phyloP scores from a whole-genome alignment of 2,329 filamentous ascomycete genomes.

The Shiraia bambusicola region DNA sequence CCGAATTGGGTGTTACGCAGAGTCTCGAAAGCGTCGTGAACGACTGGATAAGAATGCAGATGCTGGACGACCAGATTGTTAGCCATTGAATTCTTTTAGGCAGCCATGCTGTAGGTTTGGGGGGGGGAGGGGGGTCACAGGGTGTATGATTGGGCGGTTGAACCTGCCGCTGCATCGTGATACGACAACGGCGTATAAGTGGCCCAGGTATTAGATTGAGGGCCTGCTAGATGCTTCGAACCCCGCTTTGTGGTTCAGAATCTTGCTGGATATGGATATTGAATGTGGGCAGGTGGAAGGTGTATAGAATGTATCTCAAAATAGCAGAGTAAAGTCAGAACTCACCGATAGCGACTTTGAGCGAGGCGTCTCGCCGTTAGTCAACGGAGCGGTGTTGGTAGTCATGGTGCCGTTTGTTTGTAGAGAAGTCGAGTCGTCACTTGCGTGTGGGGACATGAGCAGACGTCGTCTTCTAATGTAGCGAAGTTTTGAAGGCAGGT shows the following conservation, averaged over 20 bases:
- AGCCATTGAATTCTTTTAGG: constrained; percentile 7
- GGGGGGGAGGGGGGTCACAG: constrained; percentile 2
- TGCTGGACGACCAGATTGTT: constrained; percentile 62
- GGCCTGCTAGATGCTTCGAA: constrained; percentile 1
- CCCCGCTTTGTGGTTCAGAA: constrained; percentile 2
- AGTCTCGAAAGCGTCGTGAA: constrained; percentile 74
- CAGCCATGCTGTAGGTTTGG: constrained; percentile 1
- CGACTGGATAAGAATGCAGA: constrained; percentile 78
- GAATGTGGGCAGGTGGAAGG: constrained; percentile 1
- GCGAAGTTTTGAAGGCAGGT: constrained; percentile 1
- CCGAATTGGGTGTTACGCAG: constrained; percentile 83
- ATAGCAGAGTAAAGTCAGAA: constrained; percentile 5
- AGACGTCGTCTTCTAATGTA: constrained; percentile 6
- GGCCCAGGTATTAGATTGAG: constrained; percentile 13
- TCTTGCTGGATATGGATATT: not conserved
- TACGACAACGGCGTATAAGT: constrained; percentile 7
- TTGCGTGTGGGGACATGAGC: constrained; percentile 39
- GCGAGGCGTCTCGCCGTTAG: constrained; percentile 44
- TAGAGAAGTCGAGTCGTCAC: constrained; percentile 20
- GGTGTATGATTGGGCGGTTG: constrained; percentile 11
- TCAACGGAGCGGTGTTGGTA: constrained; percentile 32
- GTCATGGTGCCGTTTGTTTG: constrained; percentile 35
- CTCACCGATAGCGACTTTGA: constrained; percentile 45
- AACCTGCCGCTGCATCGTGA: constrained; percentile 9
- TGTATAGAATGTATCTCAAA: not conserved